Conservation (phyloP, 169 alveolate species). For the Plasmodium chabaudi region DNA sequence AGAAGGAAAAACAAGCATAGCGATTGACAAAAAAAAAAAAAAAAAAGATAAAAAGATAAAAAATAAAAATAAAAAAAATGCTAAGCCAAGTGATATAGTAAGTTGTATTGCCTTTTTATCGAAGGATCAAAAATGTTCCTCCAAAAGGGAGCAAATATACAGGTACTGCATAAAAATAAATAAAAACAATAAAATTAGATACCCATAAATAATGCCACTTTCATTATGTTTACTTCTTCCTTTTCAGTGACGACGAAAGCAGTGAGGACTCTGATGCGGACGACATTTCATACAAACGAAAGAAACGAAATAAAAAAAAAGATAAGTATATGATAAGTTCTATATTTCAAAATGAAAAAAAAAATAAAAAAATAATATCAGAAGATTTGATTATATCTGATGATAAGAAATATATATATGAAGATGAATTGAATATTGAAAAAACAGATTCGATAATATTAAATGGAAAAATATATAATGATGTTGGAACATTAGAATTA, state of each 20-base stretch:
- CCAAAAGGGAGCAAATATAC: neutral
- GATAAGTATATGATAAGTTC: neutral
- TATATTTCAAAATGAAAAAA: slow-evolving; percentile 28
- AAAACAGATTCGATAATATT: slow-evolving; percentile 28
- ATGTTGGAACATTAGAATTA: slow-evolving; percentile 55
- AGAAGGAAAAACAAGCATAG: neutral
- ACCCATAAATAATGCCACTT: no score
- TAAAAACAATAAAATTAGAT: no score
- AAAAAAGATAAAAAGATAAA: neutral
- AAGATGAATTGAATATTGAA: slow-evolving; percentile 50
- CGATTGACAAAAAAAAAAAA: neutral
- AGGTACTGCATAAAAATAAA: neutral
- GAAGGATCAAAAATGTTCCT: neutral
- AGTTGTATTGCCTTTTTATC: neutral
- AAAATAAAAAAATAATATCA: slow-evolving; percentile 15
- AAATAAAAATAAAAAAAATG: neutral
- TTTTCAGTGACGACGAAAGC: neutral
- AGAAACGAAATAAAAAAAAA: slow-evolving; percentile 3
- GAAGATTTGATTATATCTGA: slow-evolving; percentile 22
- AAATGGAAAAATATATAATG: slow-evolving; percentile 53
- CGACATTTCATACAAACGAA: neutral
- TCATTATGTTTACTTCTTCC: no score
- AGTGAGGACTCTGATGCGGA: neutral
- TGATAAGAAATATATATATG: slow-evolving; percentile 39
- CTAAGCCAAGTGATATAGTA: neutral